Conservation (phyloP, 1,284 basidiomycete genomes). For the Leccinum cinnamomeum region DNA sequence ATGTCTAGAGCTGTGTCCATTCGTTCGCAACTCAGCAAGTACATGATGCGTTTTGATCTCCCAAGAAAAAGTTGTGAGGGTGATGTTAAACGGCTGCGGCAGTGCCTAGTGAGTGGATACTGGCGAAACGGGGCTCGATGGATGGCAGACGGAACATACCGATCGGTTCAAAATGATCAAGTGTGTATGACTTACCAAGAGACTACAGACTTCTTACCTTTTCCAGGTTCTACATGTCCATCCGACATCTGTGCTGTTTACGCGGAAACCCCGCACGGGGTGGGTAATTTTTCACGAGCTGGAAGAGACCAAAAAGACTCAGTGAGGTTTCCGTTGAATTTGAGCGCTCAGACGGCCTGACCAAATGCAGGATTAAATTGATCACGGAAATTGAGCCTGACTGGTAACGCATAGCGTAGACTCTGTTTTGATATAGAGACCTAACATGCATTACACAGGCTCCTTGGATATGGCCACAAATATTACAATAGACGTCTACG, state of each 20-base stretch:
- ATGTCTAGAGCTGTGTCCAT: slow-evolving; percentile 92
- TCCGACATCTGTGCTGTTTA: slow-evolving; percentile 94
- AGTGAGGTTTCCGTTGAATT: slow-evolving; percentile 47
- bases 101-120: slow-evolving; percentile 89
- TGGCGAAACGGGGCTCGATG: slow-evolving; percentile 93
- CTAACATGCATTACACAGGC: slow-evolving; percentile 33
- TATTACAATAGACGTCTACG: slow-evolving; percentile 37
- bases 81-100: slow-evolving; percentile 74
- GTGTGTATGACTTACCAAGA: slow-evolving; percentile 42
- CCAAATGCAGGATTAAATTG: slow-evolving; percentile 46
- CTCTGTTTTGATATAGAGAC: neutral
- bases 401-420: slow-evolving; percentile 40
- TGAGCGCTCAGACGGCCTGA: neutral
- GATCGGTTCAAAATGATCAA: slow-evolving; percentile 78
- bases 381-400: slow-evolving; percentile 62
- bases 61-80: slow-evolving; percentile 81
- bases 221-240: slow-evolving; percentile 82
- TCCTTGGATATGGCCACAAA: slow-evolving; percentile 52
- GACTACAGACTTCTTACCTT: neutral
- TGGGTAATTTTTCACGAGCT: slow-evolving; percentile 98
- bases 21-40: slow-evolving; percentile 89
- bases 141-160: slow-evolving; percentile 88
- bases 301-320: slow-evolving; percentile 91
- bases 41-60: slow-evolving; percentile 84
- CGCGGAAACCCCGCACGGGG: slow-evolving; percentile 82